Base-by-base conservation (phyloP, 2,329 filamentous ascomycete genomes). In the Daldinia eschscholtzii region DNA sequence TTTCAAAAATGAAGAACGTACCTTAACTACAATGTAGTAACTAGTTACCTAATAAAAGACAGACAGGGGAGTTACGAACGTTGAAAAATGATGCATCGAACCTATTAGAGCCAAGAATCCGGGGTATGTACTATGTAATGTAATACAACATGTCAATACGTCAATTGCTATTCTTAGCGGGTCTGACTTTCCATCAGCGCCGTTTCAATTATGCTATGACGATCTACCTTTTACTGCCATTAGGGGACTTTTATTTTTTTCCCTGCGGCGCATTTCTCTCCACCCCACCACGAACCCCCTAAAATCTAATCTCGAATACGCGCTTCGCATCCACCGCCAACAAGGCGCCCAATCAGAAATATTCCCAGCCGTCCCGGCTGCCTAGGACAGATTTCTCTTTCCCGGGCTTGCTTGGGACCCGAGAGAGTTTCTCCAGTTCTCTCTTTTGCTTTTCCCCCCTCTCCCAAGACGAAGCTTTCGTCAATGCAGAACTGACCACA, bases 401-500 rank as follows among this genome's bases (percentile, higher is more conserved):
- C 50, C 50, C 28, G 50, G 50, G 58, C 23, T 53, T 53, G 42
- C 33, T 39, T 35, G 55, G 41, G 42, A n/a, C 35, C n/a, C 18
- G 55, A 44, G 37, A 57, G 37, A 28, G 39, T 57, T 57, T 57
- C 53, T 57, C 55, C 13, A 57, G 37, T 57, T 57, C 52, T 44
- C 48, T 59, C 30, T 55, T 57, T 23, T 23, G 39, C 48, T 18
- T 30, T 23, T 30, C 55, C 28, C n/a, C 46, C 23, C 26, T 30
- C 13, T 23, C 55, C 53, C 26, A 26, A 53, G 53, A 58, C 26
- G 62, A 61, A 67, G 64, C 55, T 55, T 53, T 23, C 35, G 13
- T 65, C 57, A 30, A 65, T 67, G 65, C 70, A 57, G 65, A 67
- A 55, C 46, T 33, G 26, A 33, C 26, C 3, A 39, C 71, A 74